Evolutionary conservation across 2,329 filamentous ascomycete species (phyloP).

Genomic region (Pseudopithomyces maydicus): DNA sequence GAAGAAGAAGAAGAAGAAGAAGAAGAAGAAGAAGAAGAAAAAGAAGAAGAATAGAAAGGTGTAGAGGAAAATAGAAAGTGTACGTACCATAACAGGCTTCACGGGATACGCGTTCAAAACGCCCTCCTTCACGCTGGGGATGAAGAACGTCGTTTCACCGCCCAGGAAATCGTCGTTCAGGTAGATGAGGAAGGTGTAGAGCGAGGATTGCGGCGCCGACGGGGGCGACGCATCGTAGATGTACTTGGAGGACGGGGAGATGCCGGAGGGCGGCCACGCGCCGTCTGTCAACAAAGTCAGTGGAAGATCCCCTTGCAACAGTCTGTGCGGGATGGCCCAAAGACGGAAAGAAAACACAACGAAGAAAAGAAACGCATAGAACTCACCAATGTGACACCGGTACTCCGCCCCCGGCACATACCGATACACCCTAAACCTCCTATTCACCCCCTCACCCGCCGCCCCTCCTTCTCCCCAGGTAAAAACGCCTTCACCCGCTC

Average conservation of each 20-base stretch:
- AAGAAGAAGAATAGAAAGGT: too few species aligned
- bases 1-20: too few species aligned
- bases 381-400: constrained; percentile 63
- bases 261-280: constrained; percentile 73
- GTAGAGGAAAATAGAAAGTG: too few species aligned
- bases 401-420: constrained; percentile 77
- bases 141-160: constrained; percentile 73
- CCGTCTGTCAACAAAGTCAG: too few species aligned
- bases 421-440: constrained; percentile 72
- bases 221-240: constrained; percentile 69
- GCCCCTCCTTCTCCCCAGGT: constrained; percentile 60
- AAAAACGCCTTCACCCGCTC: constrained; percentile 63
- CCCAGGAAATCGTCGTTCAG: constrained; percentile 74
- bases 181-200: constrained; percentile 73
- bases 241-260: constrained; percentile 62
- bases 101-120: constrained; percentile 72
- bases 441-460: constrained; percentile 67
- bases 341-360: neutral
- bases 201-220: constrained; percentile 65
- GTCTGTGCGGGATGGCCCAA: too few species aligned
- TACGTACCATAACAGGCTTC: constrained; percentile 66
- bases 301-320: too few species aligned
- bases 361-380: neutral
- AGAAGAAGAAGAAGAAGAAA: too few species aligned
- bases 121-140: constrained; percentile 68